These are phyloP conservation scores for Penicillium antarcticum DNA, from an alignment of 495 filamentous ascomycete genomes.

Conservation along the genomic window DNA sequence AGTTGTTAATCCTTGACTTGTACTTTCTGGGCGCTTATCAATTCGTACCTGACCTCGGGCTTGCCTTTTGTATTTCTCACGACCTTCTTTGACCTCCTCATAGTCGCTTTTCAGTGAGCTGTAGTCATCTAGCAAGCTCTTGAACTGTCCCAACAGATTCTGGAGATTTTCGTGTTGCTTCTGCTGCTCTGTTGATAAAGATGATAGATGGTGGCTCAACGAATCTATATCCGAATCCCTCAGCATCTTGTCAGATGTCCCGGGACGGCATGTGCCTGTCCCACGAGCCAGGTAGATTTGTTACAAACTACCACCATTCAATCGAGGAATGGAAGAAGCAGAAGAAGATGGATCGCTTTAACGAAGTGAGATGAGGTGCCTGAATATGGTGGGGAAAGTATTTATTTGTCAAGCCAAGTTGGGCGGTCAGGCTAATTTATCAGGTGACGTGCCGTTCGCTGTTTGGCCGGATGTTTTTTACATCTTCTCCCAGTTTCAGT, in stretches of 20 bases:
- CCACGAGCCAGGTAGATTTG: constrained; percentile 6
- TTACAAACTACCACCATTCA: constrained; percentile 7
- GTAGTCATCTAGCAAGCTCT: constrained; percentile 46
- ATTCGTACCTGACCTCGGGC: constrained; percentile 44
- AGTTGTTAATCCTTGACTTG: background rate
- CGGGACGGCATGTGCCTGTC: constrained; percentile 24
- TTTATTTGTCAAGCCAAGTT: constrained; percentile 13
- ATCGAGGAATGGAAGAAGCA: background rate
- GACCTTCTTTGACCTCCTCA: constrained; percentile 52
- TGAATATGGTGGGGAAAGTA: constrained; percentile 6
- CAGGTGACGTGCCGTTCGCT: constrained; percentile 5
- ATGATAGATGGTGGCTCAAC: constrained; percentile 25
- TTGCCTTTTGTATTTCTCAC: constrained; percentile 52
- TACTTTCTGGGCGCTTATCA: background rate
- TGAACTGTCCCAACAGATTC: constrained; percentile 35
- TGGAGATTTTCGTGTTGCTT: constrained; percentile 36
- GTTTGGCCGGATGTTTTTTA: background rate
- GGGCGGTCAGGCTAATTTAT: constrained; percentile 12
- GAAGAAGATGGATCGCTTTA: background rate
- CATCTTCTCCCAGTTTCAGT: background rate
- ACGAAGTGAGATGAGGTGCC: background rate
- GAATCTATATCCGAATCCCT: constrained; percentile 37
- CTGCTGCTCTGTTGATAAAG: constrained; percentile 28
- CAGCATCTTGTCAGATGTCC: constrained; percentile 28
- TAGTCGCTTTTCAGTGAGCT: constrained; percentile 53